Evolutionary conservation across 2,329 filamentous ascomycete genomes (phyloP).

Genomic region (Plectosphaerella sp.): DNA sequence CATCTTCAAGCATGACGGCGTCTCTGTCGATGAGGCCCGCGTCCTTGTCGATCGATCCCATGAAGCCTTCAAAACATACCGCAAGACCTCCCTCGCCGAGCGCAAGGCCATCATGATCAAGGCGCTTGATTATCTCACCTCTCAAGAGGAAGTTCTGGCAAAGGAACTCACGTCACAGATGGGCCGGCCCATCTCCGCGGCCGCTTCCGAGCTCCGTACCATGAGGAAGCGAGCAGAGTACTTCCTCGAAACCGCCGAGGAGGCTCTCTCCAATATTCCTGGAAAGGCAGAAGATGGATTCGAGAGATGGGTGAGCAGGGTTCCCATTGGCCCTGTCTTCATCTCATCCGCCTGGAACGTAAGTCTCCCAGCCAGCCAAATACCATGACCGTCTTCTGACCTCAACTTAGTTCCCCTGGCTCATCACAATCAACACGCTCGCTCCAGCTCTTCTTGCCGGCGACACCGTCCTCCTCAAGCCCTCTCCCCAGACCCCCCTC

Average conservation of each 20-base stretch:
- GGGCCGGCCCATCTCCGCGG: slow-evolving; percentile 66
- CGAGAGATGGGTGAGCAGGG: slow-evolving; percentile 62
- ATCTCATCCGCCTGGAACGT: slow-evolving; percentile 72
- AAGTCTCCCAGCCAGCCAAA: slow-evolving; percentile 24
- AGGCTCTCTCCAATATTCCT: slow-evolving; percentile 55
- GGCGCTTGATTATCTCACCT: slow-evolving; percentile 39
- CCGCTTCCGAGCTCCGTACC: slow-evolving; percentile 60
- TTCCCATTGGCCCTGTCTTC: slow-evolving; percentile 61
- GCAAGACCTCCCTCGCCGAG: slow-evolving; percentile 49
- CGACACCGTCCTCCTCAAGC: slow-evolving; percentile 67
- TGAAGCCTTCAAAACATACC: slow-evolving; percentile 56
- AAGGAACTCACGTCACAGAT: slow-evolving; percentile 66
- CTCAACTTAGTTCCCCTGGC: slow-evolving; percentile 57
- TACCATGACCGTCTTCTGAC: slow-evolving; percentile 4
- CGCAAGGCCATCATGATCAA: slow-evolving; percentile 60
- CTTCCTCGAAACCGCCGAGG: slow-evolving; percentile 57
- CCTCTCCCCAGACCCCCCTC: slow-evolving; percentile 61
- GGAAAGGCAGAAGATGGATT: slow-evolving; percentile 64
- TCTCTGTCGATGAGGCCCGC: slow-evolving; percentile 52
- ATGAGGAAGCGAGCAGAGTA: slow-evolving; percentile 63
- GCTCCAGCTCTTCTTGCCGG: slow-evolving; percentile 50
- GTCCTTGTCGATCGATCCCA: slow-evolving; percentile 52
- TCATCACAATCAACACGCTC: slow-evolving; percentile 68
- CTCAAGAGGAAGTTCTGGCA: slow-evolving; percentile 58
- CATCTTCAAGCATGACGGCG: slow-evolving; percentile 56